Evolutionary conservation across 768 basidiomycete species (phyloP).

Genomic region (Polyporus arcularius): DNA sequence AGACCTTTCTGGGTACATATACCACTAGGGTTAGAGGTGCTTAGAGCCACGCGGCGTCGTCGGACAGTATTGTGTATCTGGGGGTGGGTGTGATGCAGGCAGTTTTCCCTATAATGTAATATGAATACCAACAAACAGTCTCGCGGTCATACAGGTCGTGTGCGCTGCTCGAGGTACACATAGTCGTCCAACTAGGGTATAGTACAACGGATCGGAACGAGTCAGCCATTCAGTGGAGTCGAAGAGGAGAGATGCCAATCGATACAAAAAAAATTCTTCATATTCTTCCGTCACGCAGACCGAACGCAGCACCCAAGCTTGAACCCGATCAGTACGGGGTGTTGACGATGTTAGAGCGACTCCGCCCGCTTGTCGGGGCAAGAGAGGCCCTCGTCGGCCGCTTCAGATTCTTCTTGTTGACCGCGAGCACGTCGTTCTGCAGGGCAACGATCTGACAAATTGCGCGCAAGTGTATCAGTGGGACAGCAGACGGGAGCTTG

Average conservation of each 20-base stretch:
- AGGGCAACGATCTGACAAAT: slow-evolving; percentile 82
- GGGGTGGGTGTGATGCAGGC: slow-evolving; percentile 1
- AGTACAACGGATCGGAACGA: no score
- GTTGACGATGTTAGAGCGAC: slow-evolving; percentile 69
- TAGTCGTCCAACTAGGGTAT: background rate
- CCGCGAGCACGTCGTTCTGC: slow-evolving; percentile 88
- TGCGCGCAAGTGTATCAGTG: no score
- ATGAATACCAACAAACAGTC: background rate
- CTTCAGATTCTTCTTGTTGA: slow-evolving; percentile 92
- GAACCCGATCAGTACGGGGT: slow-evolving; percentile 24
- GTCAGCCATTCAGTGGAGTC: background rate
- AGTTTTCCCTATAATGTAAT: slow-evolving; percentile 16
- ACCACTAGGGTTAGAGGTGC: slow-evolving; percentile 13
- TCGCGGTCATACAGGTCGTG: background rate
- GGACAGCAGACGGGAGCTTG: slow-evolving; percentile 9
- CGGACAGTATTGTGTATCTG: slow-evolving; percentile 10
- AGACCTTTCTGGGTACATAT: background rate
- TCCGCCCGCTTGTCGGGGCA: slow-evolving; percentile 47
- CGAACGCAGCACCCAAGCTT: background rate
- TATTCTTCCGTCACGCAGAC: background rate
- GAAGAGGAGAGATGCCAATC: background rate
- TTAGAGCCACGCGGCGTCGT: slow-evolving; percentile 1
- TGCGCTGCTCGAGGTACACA: background rate
- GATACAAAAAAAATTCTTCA: background rate
- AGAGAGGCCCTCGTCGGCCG: slow-evolving; percentile 79